Evolutionary conservation across 2,329 filamentous ascomycete species (phyloP).

Genomic region (Neofusicoccum umdonicola): DNA sequence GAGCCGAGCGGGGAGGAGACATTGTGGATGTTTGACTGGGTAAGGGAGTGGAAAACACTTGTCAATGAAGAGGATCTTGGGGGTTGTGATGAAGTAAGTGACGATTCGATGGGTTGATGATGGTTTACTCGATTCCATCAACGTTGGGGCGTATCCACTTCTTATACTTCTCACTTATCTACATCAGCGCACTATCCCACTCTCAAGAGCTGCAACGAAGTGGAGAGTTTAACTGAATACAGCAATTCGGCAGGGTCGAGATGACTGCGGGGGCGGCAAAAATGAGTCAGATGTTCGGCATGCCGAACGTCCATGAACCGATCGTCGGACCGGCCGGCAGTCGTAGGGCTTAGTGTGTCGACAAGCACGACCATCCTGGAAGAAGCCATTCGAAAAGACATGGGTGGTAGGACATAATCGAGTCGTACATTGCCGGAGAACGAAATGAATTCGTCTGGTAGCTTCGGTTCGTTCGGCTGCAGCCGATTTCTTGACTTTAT

Average conservation of each 20-base stretch:
- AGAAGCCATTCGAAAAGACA: neutral
- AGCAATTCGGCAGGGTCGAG: neutral
- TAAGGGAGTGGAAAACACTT: too few species aligned
- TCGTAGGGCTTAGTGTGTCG: neutral
- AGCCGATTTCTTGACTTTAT: too few species aligned
- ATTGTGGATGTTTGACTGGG: neutral
- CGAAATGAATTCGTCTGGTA: too few species aligned
- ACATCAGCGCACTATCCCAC: neutral
- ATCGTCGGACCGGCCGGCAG: slow-evolving; percentile 4
- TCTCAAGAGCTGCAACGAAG: neutral
- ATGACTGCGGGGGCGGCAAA: neutral
- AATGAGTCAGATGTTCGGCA: slow-evolving; percentile 8
- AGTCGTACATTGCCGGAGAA: too few species aligned
- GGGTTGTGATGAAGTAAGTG: neutral
- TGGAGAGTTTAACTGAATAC: neutral
- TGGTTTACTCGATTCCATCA: neutral
- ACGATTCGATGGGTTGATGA: neutral
- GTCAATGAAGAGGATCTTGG: neutral
- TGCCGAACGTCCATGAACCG: neutral
- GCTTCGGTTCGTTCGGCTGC: too few species aligned
- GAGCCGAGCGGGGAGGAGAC: neutral
- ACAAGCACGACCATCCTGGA: neutral
- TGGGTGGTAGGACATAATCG: neutral
- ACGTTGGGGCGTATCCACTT: neutral
- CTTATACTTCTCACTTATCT: neutral